A percentile compares a stretch with the other conserved stretches of the same genome.
Conservation (phyloP, 345 rosid genomes). For the Eucalyptus regnans region DNA sequence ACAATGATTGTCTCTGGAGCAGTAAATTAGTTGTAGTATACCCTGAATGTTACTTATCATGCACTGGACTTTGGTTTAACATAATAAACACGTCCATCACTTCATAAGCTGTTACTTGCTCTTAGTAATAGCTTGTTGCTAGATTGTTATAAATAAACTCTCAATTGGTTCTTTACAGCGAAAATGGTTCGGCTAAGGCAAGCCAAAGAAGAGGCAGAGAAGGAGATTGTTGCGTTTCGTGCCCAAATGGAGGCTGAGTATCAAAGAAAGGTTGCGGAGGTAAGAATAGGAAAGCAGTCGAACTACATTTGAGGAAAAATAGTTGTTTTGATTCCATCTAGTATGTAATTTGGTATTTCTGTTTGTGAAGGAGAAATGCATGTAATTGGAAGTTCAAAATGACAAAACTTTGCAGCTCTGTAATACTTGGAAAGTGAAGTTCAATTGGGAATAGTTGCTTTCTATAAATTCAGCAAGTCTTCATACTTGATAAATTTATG, state of each 20-base stretch:
- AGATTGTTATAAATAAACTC: background rate
- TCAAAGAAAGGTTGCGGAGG: slow-evolving; percentile 68
- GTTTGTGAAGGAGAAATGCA: background rate
- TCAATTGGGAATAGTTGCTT: background rate
- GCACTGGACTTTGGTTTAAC: background rate
- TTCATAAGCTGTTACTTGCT: background rate
- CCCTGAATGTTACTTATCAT: background rate
- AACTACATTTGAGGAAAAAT: background rate
- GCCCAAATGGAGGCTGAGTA: slow-evolving; percentile 58
- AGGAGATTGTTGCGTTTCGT: slow-evolving; percentile 52
- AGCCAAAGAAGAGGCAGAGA: slow-evolving; percentile 87
- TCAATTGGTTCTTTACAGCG: slow-evolving; percentile 16
- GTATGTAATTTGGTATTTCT: background rate
- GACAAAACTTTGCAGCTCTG: background rate
- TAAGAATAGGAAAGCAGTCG: background rate
- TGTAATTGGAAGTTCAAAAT: background rate
- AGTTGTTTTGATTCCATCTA: background rate
- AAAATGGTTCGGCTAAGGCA: slow-evolving; percentile 75
- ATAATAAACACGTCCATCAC: background rate
- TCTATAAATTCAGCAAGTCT: background rate
- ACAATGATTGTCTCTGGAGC: background rate
- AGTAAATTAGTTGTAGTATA: background rate
- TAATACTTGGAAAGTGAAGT: background rate
- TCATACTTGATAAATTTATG: background rate
- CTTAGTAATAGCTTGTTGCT: background rate